Evolutionary conservation across 805 yeast species (phyloP).

Genomic region (Limtongia smithiae): DNA sequence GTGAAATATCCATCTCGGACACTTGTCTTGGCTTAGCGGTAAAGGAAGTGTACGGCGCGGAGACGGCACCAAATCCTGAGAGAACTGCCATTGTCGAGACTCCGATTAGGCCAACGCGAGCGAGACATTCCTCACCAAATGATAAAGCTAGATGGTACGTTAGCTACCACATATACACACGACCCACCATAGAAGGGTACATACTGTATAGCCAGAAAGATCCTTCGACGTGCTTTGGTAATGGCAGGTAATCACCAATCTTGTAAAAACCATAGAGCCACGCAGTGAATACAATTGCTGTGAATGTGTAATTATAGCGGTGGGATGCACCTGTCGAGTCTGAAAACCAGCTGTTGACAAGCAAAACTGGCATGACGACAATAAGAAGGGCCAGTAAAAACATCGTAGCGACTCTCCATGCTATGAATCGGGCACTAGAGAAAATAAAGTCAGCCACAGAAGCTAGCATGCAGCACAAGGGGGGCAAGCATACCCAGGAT

Average conservation of each 20-base stretch:
- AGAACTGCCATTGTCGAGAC: slow-evolving; percentile 42
- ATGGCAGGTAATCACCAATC: slow-evolving; percentile 34
- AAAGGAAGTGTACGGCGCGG: slow-evolving; percentile 42
- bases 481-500: slow-evolving; percentile 25
- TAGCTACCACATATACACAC: neutral
- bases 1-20: slow-evolving; percentile 35
- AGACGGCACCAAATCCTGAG: slow-evolving; percentile 42
- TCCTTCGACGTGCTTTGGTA: slow-evolving; percentile 30
- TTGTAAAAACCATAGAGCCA: slow-evolving; percentile 34
- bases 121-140: slow-evolving; percentile 33
- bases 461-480: neutral
- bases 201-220: slow-evolving; percentile 26
- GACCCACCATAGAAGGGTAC: neutral
- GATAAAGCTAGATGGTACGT: slow-evolving; percentile 5
- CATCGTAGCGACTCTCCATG: slow-evolving; percentile 33
- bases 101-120: slow-evolving; percentile 41
- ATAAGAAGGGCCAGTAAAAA: slow-evolving; percentile 33
- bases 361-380: slow-evolving; percentile 36
- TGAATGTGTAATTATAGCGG: slow-evolving; percentile 11
- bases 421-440: slow-evolving; percentile 25
- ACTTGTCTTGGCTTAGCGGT: slow-evolving; percentile 32
- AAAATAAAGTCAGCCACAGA: neutral
- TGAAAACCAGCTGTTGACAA: slow-evolving; percentile 26
- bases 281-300: slow-evolving; percentile 22
- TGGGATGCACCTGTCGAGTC: slow-evolving; percentile 25